Base-by-base conservation (phyloP, 345 rosid genomes). In the Pelargonium nanum region DNA sequence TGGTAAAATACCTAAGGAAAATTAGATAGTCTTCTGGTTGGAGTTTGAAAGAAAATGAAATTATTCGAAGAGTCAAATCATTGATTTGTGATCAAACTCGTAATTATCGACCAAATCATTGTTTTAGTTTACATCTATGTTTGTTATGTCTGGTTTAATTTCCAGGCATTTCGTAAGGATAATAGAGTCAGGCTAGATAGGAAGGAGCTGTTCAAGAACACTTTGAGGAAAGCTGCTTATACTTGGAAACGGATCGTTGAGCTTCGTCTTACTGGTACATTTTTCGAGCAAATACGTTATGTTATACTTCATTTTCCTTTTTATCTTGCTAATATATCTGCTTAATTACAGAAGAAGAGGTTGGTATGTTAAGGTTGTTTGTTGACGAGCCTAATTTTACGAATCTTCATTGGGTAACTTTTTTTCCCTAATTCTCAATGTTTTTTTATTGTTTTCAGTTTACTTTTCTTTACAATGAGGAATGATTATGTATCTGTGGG, bases 341-440 rank as follows among this genome's bases (percentile, higher is more conserved):
- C 22, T 24, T 24, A 0, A 56, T 65, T 72, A 70, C 95, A 94
- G 99, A 94, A 72, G 96, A 94, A 74, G 97, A 94, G 78, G 88
- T 88, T 17, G 26, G 68, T 28, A 57, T 17, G 61, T 52, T 94
- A 64, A 83, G 95, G 79, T 80, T 53, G 68, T 94, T 53, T 67
- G 67, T 94, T 30, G 99, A 94, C 62, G 86, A 94, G 53, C 95
- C 99, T 32, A 77, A 89, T 48, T 94, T 55, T 74, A 80, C 90
- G 0, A 96, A 94, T 86, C 99, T 94, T 57, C 99, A 94, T 59
- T 90, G 96, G 96, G 99, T 90, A 80, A 26, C 40, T 23, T 55
- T 52, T 25, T 21, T 24, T 51, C 57, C n/a, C 24, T 17, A 34
- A 15, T 48, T 65, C 25, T 45, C 21, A 28, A 22, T 44, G 22